Percentiles rank a stretch among this genome's conserved stretches.
phyloP scores from a whole-genome alignment of 208 protist genomes.

The Plasmodiophora brassicae region DNA sequence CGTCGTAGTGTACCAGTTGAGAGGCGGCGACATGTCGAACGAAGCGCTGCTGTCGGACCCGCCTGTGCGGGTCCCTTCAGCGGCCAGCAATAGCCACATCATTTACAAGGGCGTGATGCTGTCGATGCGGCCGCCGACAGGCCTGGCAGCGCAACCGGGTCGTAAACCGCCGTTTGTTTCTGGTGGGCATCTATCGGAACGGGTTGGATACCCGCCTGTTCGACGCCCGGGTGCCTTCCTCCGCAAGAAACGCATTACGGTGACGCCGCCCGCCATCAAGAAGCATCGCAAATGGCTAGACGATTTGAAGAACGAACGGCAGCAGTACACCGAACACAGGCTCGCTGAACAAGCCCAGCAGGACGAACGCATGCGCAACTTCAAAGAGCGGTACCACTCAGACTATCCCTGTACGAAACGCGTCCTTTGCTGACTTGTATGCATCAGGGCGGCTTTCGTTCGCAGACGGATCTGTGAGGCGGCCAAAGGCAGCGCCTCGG shows the following conservation, averaged over 20 bases:
- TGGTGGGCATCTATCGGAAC: neutral
- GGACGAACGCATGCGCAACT: neutral
- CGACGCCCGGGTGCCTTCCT: neutral
- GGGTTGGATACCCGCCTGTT: neutral
- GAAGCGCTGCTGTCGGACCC: neutral
- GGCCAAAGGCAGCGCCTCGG: neutral
- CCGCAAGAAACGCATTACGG: neutral
- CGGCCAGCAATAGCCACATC: neutral
- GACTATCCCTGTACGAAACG: too few species aligned
- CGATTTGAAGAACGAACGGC: neutral
- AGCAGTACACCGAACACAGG: neutral
- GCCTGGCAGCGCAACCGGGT: neutral
- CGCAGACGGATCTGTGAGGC: neutral
- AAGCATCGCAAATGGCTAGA: neutral
- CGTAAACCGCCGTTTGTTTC: neutral
- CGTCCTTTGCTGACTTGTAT: too few species aligned
- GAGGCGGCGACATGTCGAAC: too few species aligned
- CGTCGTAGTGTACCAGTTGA: too few species aligned
- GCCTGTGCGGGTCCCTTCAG: neutral
- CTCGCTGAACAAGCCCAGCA: neutral
- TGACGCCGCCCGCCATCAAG: neutral
- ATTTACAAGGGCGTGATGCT: conserved; percentile 19
- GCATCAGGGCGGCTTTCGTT: too few species aligned
- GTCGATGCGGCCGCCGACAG: neutral
- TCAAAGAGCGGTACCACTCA: conserved; percentile 26